Evolutionary conservation across 2,329 filamentous ascomycete species (phyloP).

Genomic region (Epicoccum nigrum): DNA sequence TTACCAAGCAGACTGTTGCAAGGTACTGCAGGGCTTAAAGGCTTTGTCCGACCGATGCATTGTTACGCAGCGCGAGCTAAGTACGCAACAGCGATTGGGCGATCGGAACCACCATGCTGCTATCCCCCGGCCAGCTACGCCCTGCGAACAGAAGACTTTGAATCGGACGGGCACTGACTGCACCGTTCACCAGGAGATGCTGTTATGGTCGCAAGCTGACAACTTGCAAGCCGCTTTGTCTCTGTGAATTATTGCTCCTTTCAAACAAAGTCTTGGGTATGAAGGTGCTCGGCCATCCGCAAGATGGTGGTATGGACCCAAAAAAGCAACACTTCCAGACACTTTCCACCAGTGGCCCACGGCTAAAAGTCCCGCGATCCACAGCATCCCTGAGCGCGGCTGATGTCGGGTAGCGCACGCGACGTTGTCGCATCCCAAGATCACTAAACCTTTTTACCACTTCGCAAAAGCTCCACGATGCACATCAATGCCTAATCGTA

Average conservation of each 20-base stretch:
- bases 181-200: neutral
- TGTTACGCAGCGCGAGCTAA: neutral
- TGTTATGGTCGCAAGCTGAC: neutral
- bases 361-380: too few relatives aligned
- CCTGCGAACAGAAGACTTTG: neutral
- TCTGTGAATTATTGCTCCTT: too few relatives aligned
- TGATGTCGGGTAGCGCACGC: neutral
- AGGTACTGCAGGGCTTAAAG: slow-evolving; percentile 32
- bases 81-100: neutral
- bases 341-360: too few relatives aligned
- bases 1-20: slow-evolving; percentile 33
- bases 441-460: neutral
- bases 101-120: neutral
- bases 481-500: neutral
- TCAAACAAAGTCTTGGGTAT: too few relatives aligned
- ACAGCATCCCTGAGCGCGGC: too few relatives aligned
- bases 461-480: neutral
- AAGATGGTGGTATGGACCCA: neutral
- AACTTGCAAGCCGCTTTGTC: neutral
- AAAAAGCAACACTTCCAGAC: neutral
- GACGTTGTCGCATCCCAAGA: too few relatives aligned
- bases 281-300: too few relatives aligned
- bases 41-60: slow-evolving; percentile 29
- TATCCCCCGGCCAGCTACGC: neutral
- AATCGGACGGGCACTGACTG: neutral